These are phyloP conservation scores for Hanseniaspora valbyensis DNA, from an alignment of 805 yeast genomes.

Conservation along the genomic window DNA sequence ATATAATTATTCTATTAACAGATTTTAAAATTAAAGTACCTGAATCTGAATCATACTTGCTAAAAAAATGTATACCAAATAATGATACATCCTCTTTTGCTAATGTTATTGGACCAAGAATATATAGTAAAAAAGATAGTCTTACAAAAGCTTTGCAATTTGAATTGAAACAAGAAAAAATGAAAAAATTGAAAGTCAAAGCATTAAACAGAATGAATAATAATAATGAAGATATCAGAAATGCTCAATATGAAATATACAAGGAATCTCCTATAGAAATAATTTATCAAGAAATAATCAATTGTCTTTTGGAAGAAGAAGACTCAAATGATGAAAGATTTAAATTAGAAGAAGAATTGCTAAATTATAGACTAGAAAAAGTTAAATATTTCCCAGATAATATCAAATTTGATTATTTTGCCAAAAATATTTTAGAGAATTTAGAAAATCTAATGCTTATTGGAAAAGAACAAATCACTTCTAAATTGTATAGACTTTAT, in stretches of 20 bases:
- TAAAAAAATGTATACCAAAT: slow-evolving; percentile 46
- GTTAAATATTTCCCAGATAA: slow-evolving; percentile 42
- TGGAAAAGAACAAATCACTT: slow-evolving; percentile 37
- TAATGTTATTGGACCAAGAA: slow-evolving; percentile 38
- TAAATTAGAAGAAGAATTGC: slow-evolving; percentile 45
- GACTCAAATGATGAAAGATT: slow-evolving; percentile 54
- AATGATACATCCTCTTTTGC: slow-evolving; percentile 33
- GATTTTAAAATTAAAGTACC: slow-evolving; percentile 34
- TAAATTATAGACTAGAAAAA: slow-evolving; percentile 46
- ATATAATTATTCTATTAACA: slow-evolving; percentile 31
- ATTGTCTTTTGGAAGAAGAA: slow-evolving; percentile 30
- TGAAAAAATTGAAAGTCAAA: slow-evolving; percentile 31
- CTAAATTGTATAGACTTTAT: slow-evolving; percentile 59
- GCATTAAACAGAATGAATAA: slow-evolving; percentile 34
- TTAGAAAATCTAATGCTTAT: slow-evolving; percentile 65
- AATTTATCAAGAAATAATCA: slow-evolving; percentile 46
- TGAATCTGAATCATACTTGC: slow-evolving; percentile 37
- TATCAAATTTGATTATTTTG: slow-evolving; percentile 31
- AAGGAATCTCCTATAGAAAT: slow-evolving; percentile 40
- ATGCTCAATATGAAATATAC: slow-evolving; percentile 40
- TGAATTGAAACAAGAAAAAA: slow-evolving; percentile 33
- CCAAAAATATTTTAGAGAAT: slow-evolving; percentile 39
- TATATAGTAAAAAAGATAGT: slow-evolving; percentile 39
- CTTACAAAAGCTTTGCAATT: slow-evolving; percentile 36
- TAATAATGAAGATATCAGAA: slow-evolving; percentile 35